These are phyloP conservation scores for Batrachochytrium dendrobatidis DNA, from an alignment of 371 early-diverging fungal species.

Conservation along the genomic window DNA sequence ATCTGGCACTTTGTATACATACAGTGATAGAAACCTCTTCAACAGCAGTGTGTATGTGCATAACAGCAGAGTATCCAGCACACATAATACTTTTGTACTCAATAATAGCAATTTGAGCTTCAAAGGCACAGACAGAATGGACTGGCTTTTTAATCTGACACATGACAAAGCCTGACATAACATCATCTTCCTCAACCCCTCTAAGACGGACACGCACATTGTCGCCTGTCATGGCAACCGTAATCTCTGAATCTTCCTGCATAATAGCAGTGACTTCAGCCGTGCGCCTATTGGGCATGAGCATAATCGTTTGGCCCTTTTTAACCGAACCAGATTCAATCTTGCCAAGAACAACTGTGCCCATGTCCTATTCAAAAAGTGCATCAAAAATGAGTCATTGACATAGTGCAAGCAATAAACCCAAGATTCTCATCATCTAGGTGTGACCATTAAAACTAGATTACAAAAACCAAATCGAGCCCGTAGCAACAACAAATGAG, in stretches of 20 bases:
- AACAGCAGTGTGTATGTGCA: conserved; percentile 81
- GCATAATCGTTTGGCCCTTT: conserved; percentile 70
- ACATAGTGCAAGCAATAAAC: conserved; percentile 2
- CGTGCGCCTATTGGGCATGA: conserved; percentile 84
- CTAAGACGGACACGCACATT: conserved; percentile 84
- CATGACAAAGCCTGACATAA: conserved; percentile 79
- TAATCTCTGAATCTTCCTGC: conserved; percentile 76
- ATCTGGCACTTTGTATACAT: conserved; percentile 9
- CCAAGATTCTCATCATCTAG: conserved; percentile 4
- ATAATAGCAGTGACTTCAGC: conserved; percentile 77
- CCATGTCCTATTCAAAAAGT: conserved; percentile 86
- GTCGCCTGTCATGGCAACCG: conserved; percentile 80
- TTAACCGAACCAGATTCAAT: conserved; percentile 86
- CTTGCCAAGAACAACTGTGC: conserved; percentile 90
- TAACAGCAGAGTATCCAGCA: conserved; percentile 78
- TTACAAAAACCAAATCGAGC: neutral
- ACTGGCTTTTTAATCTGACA: conserved; percentile 73
- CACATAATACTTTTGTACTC: conserved; percentile 93
- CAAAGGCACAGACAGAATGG: conserved; percentile 65
- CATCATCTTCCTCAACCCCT: conserved; percentile 91
- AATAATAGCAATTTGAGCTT: conserved; percentile 81
- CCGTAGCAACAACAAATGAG: neutral
- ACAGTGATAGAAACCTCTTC: conserved; percentile 78
- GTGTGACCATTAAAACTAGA: neutral
- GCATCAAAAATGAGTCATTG: neutral